Conservation (phyloP, 78 protist species). For the Mantamonas sphyraenae region DNA sequence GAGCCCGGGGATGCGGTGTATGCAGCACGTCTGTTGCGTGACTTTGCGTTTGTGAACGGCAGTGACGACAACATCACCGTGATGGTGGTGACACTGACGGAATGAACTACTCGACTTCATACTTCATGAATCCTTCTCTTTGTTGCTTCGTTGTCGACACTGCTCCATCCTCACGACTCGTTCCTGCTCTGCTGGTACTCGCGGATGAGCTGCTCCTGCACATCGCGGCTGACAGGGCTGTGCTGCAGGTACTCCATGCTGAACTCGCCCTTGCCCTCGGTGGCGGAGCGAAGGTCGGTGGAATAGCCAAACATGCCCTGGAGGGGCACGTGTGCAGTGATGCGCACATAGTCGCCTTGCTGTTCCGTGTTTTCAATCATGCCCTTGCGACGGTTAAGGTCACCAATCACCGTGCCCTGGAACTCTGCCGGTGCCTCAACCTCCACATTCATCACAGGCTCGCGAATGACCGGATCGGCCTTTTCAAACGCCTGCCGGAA, state of each 20-base stretch:
- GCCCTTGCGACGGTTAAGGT: constrained; percentile 61
- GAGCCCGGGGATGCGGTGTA: not conserved
- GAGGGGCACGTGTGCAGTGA: constrained; percentile 50
- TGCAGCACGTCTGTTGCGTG: constrained; percentile 21
- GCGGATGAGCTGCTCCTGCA: constrained; percentile 15
- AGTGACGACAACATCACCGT: constrained; percentile 59
- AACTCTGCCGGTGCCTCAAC: constrained; percentile 69
- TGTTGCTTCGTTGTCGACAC: not conserved
- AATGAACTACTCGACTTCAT: not conserved
- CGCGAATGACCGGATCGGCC: constrained; percentile 61
- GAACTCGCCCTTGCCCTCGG: constrained; percentile 84
- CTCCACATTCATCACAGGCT: constrained; percentile 89
- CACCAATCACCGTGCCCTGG: constrained; percentile 62
- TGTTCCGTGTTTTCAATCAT: constrained; percentile 35
- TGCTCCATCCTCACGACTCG: not conserved
- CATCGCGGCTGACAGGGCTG: constrained; percentile 4
- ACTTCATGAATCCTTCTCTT: not conserved
- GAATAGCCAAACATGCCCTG: constrained; percentile 87
- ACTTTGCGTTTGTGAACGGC: constrained; percentile 33
- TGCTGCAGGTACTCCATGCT: constrained; percentile 63
- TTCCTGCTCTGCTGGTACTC: constrained; percentile 11
- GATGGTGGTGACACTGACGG: constrained; percentile 33
- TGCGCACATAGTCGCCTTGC: constrained; percentile 13
- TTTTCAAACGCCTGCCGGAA: constrained; percentile 45
- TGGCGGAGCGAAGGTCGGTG: constrained; percentile 80